Percentiles rank a stretch among this genome's conserved stretches.
Evolutionary conservation across 805 yeast species (phyloP).

Genomic region (Clavispora asparagi): DNA sequence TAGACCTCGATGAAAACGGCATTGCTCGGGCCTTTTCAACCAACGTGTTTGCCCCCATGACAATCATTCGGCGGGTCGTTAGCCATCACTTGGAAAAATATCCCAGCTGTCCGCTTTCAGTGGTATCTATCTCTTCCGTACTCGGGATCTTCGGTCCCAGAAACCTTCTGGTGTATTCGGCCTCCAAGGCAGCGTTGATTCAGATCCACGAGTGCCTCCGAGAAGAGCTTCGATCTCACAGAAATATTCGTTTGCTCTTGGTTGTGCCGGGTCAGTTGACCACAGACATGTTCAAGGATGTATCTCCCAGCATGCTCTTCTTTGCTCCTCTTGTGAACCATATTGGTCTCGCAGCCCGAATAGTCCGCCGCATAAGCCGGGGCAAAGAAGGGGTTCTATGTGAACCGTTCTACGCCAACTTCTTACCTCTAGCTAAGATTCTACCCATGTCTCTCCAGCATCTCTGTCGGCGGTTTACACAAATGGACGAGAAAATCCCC

Average conservation of each 20-base stretch:
- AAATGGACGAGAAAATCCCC: slow-evolving; percentile 32
- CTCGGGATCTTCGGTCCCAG: slow-evolving; percentile 46
- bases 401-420: slow-evolving; percentile 44
- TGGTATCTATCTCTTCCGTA: slow-evolving; percentile 43
- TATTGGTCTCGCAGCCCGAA: slow-evolving; percentile 27
- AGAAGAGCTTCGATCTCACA: slow-evolving; percentile 27
- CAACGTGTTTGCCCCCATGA: slow-evolving; percentile 28
- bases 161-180: slow-evolving; percentile 43
- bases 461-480: slow-evolving; percentile 28
- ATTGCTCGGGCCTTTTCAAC: slow-evolving; percentile 24
- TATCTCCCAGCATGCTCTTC: slow-evolving; percentile 34
- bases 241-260: slow-evolving; percentile 28
- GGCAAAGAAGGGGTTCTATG: slow-evolving; percentile 42
- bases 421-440: slow-evolving; percentile 37
- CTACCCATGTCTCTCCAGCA: slow-evolving; percentile 39
- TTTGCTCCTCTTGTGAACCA: slow-evolving; percentile 46
- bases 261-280: slow-evolving; percentile 50
- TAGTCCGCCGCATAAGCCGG: slow-evolving; percentile 24
- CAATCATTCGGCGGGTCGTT: slow-evolving; percentile 20
- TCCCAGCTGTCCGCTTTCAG: slow-evolving; percentile 17
- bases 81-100: slow-evolving; percentile 14
- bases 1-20: slow-evolving; percentile 17
- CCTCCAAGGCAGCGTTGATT: slow-evolving; percentile 43
- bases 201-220: slow-evolving; percentile 42
- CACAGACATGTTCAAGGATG: slow-evolving; percentile 45